Evolutionary conservation across 139 green algal genomes (phyloP), one percentile per base, ranked within the genome.

Genomic region (Chlorella sp.): DNA sequence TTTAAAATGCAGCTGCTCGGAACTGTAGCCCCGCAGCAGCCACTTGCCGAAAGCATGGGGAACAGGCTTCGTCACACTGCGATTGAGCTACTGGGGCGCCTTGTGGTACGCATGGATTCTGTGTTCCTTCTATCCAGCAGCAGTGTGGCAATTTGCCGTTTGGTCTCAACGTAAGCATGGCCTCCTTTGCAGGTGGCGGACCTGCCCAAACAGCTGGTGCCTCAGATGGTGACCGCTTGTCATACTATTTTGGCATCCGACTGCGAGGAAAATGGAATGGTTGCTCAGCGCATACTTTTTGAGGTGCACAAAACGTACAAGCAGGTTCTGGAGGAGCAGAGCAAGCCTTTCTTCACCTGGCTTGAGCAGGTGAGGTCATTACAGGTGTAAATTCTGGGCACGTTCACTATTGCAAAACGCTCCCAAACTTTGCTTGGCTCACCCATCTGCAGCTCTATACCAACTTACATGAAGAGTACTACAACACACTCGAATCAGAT

Each of bases 231-330:
- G 83, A 0, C 21, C 24, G 83, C 83, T 36, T 87, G 83, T 14
- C 83, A 87, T 87, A 36, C 21, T 22, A 79, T 98, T 24, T 88
- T 98, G 11, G 80, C 89, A 39, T 89, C 64, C 2, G 98, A 99
- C 92, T 97, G 98, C 79, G 97, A 99, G 93, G 96, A 98, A 5
- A 99, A 98, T 88, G 97, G 91, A 0, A 85, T 98, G 21, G 87
- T 98, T 0, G 93, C 91, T 21, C 92, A 98, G 77, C 95, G 96
- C 28, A 90, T 98, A 32, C 89, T 98, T 9, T 96, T 98, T 84
- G 98, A 99, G 83, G 81, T 99, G 53, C 95, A 98, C 90, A 99
- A 99, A 88, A 93, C 94, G 15, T 98, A 97, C 89, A 92, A 93
- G 69, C 78, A 75, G 11, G 76, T 61, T 36, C 64, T 94, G 37